phyloP scores from a whole-genome alignment of 2,329 filamentous ascomycete genomes.

The Drechmeria coniospora region DNA sequence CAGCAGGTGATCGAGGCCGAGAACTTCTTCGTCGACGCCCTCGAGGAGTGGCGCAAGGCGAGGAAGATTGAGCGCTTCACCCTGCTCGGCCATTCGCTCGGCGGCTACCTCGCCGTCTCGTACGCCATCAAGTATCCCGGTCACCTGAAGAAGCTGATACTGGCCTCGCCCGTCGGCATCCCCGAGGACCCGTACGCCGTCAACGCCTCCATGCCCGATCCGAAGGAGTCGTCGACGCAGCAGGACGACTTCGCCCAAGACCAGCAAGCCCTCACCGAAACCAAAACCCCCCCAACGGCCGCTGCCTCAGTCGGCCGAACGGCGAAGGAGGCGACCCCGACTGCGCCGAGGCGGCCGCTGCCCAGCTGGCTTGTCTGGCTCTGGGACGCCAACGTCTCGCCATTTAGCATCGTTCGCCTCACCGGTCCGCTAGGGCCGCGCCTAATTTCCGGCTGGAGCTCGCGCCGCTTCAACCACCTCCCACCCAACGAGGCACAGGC shows the following conservation, averaged over 20 bases:
- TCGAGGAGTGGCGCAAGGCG: slow-evolving; percentile 89
- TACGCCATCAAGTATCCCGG: slow-evolving; percentile 96
- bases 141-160: slow-evolving; percentile 84
- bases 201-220: slow-evolving; percentile 64
- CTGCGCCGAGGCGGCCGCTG: slow-evolving; percentile 36
- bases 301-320: background rate
- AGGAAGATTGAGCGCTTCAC: slow-evolving; percentile 89
- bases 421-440: slow-evolving; percentile 80
- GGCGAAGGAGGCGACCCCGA: slow-evolving; percentile 23
- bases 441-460: slow-evolving; percentile 90
- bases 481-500: slow-evolving; percentile 65
- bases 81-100: slow-evolving; percentile 79
- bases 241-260: slow-evolving; percentile 69
- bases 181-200: slow-evolving; percentile 89
- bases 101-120: slow-evolving; percentile 86
- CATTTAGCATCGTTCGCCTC: slow-evolving; percentile 80
- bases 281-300: slow-evolving; percentile 1
- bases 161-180: slow-evolving; percentile 87
- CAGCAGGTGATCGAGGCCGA: slow-evolving; percentile 80
- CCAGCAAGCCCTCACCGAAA: slow-evolving; percentile 34
- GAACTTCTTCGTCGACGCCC: slow-evolving; percentile 85
- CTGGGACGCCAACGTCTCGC: slow-evolving; percentile 94
- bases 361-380: slow-evolving; percentile 84
- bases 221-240: slow-evolving; percentile 54
- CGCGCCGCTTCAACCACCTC: slow-evolving; percentile 78